Conservation (phyloP, 441 rosid genomes). For the Eruca vesicaria region DNA sequence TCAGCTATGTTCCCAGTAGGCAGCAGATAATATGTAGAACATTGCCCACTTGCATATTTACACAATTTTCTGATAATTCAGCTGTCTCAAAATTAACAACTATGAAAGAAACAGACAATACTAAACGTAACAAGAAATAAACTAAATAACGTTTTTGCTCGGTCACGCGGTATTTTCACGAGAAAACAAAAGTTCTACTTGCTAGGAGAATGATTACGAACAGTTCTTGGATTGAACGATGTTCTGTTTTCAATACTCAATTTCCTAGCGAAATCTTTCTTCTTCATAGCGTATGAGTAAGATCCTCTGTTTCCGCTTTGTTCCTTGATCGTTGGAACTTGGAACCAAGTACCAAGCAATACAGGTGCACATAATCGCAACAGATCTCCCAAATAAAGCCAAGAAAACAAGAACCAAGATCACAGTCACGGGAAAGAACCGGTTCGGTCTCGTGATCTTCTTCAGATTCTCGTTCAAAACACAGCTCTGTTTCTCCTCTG, state of each 20-base stretch:
- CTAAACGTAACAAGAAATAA: not conserved
- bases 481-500: constrained; percentile 25
- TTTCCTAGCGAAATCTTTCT: constrained; percentile 43
- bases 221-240: constrained; percentile 36
- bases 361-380: constrained; percentile 58
- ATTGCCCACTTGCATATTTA: not conserved
- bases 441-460: constrained; percentile 46
- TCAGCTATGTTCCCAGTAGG: not conserved
- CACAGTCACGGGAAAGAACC: constrained; percentile 49
- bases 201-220: constrained; percentile 13
- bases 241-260: constrained; percentile 37
- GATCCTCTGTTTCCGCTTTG: constrained; percentile 22
- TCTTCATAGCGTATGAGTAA: constrained; percentile 31
- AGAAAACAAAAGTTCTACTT: constrained; percentile 24
- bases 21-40: not conserved
- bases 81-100: constrained; percentile 10
- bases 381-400: constrained; percentile 63
- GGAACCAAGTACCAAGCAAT: constrained; percentile 73
- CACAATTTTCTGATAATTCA: constrained; percentile 14
- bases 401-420: constrained; percentile 59
- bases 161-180: constrained; percentile 29
- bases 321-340: constrained; percentile 45
- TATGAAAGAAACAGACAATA: not conserved
- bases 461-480: constrained; percentile 33
- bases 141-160: not conserved